Base-by-base conservation (phyloP, 495 filamentous ascomycete species). In the Aspergillus carlsbadensis region DNA sequence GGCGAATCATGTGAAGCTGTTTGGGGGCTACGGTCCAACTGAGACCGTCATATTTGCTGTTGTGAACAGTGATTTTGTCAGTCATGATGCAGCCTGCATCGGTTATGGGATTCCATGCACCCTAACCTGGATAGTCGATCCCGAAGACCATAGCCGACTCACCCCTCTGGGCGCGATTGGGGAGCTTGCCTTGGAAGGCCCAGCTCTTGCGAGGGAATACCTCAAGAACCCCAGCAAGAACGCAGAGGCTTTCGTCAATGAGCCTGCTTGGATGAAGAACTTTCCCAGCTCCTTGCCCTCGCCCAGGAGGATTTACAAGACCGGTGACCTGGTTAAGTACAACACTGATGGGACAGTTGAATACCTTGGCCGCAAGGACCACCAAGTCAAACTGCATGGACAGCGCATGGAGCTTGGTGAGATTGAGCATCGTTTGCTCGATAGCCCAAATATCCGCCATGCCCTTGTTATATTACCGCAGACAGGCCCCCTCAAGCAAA, bases 381-480 rank as follows among this genome's bases (percentile, higher is more conserved):
- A 82, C 46, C 84, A 87, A 60, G 82, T 87, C 21, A 89, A 89
- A 61, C 65, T 89, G 0, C 77, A 81, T n/a, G 86, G 86, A 5
- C 85, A 87, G 56, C 75, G 86, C 13, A 82, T 89, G 64, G 86
- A 89, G 59, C 70, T 88, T 6, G 81, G 78, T 15, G 75, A 78
- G 42, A 77, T 77, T 20, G 75, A 78, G 26, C 68, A 72, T 65
- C 68, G 75, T 26, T 60, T 79, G 5, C 58, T 65, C 37, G 66
- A 67, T 17, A 62, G 72, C 49, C 10, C 55, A 8, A 65, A 49
- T 7, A 58, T 78, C 15, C 70, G 74, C n/a, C 78, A 80, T 55
- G 76, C 70, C 3, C 62, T 81, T 51, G 78, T 81, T 0, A 69
- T 77, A 17, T 63, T 78, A 15, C 74, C 79, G 22, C 76, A 73